A percentile compares a stretch with the other conserved stretches of the same genome.
These are phyloP conservation scores for Chaetomiaceae sp. DNA, from an alignment of 2,329 filamentous ascomycete genomes.

Conservation along the genomic window DNA sequence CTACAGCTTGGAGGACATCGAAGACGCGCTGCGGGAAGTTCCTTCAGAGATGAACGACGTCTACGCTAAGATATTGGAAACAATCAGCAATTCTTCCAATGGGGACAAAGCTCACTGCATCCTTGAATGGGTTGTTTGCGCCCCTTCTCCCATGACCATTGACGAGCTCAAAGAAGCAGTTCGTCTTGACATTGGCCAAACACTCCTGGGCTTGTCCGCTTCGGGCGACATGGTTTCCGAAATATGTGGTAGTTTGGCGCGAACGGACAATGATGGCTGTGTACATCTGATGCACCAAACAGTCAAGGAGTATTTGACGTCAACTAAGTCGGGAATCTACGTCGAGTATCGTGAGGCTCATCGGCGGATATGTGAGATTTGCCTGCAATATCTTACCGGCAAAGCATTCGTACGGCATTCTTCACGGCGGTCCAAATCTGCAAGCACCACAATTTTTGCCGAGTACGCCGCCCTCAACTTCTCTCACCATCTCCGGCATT, in stretches of 20 bases:
- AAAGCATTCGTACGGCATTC: no score
- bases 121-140: constrained; percentile 31
- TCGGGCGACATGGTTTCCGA: constrained; percentile 15
- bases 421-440: no score
- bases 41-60: constrained; percentile 20
- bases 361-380: constrained; percentile 28
- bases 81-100: constrained; percentile 17
- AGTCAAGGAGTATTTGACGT: constrained; percentile 27
- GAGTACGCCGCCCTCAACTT: constrained; percentile 28
- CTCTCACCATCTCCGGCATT: constrained; percentile 29
- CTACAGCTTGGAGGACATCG: constrained; percentile 20
- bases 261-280: constrained; percentile 27
- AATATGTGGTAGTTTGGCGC: constrained; percentile 33
- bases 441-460: not conserved
- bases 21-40: constrained; percentile 14
- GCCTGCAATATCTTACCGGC: no score
- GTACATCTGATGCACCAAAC: constrained; percentile 35
- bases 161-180: constrained; percentile 30
- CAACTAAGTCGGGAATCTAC: constrained; percentile 26
- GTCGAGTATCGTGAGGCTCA: constrained; percentile 26
- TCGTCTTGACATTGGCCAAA: constrained; percentile 28
- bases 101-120: constrained; percentile 28
- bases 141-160: constrained; percentile 27
- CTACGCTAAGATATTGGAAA: constrained; percentile 16
- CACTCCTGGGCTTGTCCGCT: constrained; percentile 25